A percentile compares a stretch with the other conserved stretches of the same genome.
Conservation (phyloP, 805 yeast genomes). For the Torulaspora delbrueckii region DNA sequence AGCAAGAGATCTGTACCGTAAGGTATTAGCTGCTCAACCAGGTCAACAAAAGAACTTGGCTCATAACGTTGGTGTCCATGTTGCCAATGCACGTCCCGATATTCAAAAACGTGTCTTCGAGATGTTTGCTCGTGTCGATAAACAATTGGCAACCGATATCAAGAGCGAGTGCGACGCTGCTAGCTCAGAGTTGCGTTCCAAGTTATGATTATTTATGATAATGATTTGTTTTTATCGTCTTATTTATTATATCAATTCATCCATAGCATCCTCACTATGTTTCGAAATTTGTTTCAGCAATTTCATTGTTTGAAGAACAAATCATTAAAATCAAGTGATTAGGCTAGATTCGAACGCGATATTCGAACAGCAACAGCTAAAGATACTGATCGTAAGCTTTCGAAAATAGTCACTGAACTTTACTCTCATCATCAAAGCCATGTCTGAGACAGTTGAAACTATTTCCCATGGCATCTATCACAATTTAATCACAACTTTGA, state of each 20-base stretch:
- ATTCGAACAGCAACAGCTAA: background rate
- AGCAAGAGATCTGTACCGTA: constrained; percentile 65
- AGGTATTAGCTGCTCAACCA: constrained; percentile 68
- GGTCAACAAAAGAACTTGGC: constrained; percentile 83
- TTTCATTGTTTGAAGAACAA: background rate
- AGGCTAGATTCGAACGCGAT: background rate
- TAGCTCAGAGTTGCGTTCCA: constrained; percentile 16
- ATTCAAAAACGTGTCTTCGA: constrained; percentile 77
- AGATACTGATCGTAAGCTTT: too few relatives aligned
- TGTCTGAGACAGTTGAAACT: constrained; percentile 22
- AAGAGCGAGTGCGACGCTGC: constrained; percentile 48
- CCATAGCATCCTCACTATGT: background rate
- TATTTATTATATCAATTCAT: constrained; percentile 4
- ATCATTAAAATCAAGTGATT: background rate
- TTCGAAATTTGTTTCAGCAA: background rate
- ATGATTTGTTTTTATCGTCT: constrained; percentile 5
- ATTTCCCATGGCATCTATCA: constrained; percentile 24
- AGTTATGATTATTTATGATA: constrained; percentile 9
- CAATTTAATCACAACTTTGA: constrained; percentile 26
- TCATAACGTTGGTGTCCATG: constrained; percentile 79
- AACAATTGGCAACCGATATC: constrained; percentile 61
- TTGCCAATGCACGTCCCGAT: constrained; percentile 57
- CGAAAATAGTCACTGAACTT: too few relatives aligned
- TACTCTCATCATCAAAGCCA: background rate
- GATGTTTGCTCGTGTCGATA: constrained; percentile 68